A percentile compares a stretch with the other conserved stretches of the same genome.
Conservation (phyloP, 768 basidiomycete species). For the Rhodotorula babjevae region DNA sequence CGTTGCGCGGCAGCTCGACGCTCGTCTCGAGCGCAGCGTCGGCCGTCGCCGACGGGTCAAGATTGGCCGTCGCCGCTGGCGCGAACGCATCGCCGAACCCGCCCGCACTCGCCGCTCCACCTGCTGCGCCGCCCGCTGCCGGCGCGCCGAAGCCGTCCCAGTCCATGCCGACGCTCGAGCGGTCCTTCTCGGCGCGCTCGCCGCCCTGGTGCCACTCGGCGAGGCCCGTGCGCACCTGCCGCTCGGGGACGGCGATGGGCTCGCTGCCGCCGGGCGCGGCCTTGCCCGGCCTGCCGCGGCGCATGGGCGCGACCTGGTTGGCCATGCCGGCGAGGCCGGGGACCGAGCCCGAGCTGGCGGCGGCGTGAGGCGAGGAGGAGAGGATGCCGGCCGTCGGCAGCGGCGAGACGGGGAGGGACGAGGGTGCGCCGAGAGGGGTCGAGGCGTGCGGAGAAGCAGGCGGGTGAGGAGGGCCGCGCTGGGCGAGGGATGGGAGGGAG, state of each 20-base stretch:
- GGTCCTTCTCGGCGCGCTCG: background rate
- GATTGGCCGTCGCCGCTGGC: background rate
- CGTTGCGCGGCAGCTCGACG: slow-evolving; percentile 19
- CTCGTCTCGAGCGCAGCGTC: background rate
- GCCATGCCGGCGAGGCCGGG: slow-evolving; percentile 8
- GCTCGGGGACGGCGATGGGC: background rate
- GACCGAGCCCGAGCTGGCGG: background rate
- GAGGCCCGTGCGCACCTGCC: slow-evolving; percentile 13
- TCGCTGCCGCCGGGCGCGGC: background rate
- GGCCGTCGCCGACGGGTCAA: background rate
- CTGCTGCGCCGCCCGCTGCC: background rate
- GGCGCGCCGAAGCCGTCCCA: slow-evolving; percentile 6
- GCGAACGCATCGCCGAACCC: slow-evolving; percentile 14
- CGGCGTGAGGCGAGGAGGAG: background rate
- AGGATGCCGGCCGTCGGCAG: background rate
- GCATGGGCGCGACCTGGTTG: slow-evolving; percentile 38
- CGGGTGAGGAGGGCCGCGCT: background rate
- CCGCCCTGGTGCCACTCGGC: background rate
- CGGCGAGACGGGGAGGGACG: background rate
- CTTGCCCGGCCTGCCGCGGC: slow-evolving; percentile 39
- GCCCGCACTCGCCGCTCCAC: background rate
- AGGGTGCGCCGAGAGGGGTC: background rate
- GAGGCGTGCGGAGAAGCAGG: background rate
- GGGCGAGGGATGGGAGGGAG: background rate
- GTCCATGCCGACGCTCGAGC: background rate